Evolutionary conservation across 1,284 basidiomycete genomes (phyloP).

Genomic region (Phylloporus gajari): DNA sequence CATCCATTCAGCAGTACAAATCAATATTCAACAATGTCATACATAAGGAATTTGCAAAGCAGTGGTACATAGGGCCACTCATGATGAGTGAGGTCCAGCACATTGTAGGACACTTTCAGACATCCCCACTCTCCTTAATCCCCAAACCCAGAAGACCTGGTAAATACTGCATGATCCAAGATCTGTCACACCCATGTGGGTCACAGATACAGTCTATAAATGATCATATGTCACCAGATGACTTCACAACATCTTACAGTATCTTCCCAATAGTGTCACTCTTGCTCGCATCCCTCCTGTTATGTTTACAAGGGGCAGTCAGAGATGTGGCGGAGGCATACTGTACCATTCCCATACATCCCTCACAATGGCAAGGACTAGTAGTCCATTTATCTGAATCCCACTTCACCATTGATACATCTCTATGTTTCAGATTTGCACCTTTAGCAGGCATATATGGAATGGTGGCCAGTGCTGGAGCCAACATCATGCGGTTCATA

Average conservation of each 20-base stretch:
- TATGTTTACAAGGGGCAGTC: not conserved
- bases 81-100: no score
- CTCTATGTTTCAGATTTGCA: conserved; percentile 41
- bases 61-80: no score
- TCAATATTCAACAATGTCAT: no score
- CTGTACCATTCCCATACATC: conserved; percentile 9
- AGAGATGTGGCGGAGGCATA: conserved; percentile 18
- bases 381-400: not conserved
- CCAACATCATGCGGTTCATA: conserved; percentile 40
- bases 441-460: conserved; percentile 48
- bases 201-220: not conserved
- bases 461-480: conserved; percentile 37
- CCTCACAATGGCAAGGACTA: conserved; percentile 8
- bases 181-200: no score
- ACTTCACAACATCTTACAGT: not conserved
- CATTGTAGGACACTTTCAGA: no score
- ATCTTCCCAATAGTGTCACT: not conserved
- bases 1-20: not conserved
- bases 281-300: not conserved
- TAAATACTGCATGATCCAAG: no score
- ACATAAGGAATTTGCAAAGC: no score
- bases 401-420: conserved; percentile 11
- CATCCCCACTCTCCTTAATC: no score
- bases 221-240: not conserved
- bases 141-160: no score